These are phyloP conservation scores for Gonapodya prolifera DNA, from an alignment of 192 early-diverging fungal species.

Conservation along the genomic window DNA sequence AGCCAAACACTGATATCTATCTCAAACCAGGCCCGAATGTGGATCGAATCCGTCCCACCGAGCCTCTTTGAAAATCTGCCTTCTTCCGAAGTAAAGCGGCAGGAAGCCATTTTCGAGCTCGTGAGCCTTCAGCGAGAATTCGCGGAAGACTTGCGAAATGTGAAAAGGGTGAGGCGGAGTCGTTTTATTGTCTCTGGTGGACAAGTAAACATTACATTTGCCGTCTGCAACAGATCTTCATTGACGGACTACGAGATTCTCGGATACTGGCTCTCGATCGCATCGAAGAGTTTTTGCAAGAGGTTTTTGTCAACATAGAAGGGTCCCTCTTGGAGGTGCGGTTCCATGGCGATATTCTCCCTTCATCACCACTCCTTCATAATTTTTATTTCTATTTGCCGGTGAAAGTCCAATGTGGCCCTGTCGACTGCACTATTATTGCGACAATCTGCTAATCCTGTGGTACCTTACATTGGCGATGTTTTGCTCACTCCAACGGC, in stretches of 20 bases:
- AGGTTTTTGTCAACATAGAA: slow-evolving; percentile 65
- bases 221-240: background rate
- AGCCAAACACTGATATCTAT: too few relatives aligned
- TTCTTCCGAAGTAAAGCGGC: slow-evolving; percentile 67
- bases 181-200: background rate
- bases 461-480: slow-evolving; percentile 79
- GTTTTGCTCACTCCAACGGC: slow-evolving; percentile 50
- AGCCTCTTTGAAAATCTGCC: slow-evolving; percentile 56
- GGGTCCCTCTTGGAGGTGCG: background rate
- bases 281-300: slow-evolving; percentile 55
- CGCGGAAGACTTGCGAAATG: slow-evolving; percentile 69
- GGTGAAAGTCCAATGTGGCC: slow-evolving; percentile 29
- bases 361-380: slow-evolving; percentile 13
- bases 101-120: slow-evolving; percentile 88
- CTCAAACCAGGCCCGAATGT: slow-evolving; percentile 31
- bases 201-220: background rate
- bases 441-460: slow-evolving; percentile 48
- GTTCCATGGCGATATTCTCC: slow-evolving; percentile 37
- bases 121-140: slow-evolving; percentile 86
- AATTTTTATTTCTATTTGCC: background rate
- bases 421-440: slow-evolving; percentile 42
- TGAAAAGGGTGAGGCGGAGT: slow-evolving; percentile 42
- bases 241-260: slow-evolving; percentile 6
- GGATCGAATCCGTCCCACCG: slow-evolving; percentile 71
- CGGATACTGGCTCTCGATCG: slow-evolving; percentile 52